Conservation (phyloP, 306 rosid species). For the Hippophae rhamnoides region DNA sequence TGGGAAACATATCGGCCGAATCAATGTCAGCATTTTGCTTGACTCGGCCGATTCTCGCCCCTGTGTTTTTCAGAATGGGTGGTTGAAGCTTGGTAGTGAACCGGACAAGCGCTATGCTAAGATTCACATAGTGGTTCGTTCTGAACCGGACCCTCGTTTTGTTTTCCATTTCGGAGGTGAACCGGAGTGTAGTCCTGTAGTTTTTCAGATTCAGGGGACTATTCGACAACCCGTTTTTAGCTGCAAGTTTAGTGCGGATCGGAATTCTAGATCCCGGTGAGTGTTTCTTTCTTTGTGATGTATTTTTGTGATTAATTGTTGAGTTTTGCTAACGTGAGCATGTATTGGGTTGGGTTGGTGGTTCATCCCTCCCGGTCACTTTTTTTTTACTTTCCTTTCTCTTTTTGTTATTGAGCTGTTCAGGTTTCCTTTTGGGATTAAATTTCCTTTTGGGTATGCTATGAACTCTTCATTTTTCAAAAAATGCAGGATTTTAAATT, state of each 20-base stretch:
- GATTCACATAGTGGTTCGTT: constrained; percentile 53
- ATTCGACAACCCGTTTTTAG: constrained; percentile 84
- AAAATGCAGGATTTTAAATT: too few species aligned
- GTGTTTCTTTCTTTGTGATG: background rate
- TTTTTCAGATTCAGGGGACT: constrained; percentile 78
- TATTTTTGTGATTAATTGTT: too few species aligned
- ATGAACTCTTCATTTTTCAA: too few species aligned
- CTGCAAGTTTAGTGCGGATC: constrained; percentile 86
- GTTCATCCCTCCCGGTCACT: too few species aligned
- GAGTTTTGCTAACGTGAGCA: too few species aligned
- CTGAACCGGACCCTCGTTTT: constrained; percentile 83
- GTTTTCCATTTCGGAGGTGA: constrained; percentile 87
- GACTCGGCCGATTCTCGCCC: constrained; percentile 19
- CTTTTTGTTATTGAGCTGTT: too few species aligned
- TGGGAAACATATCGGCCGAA: constrained; percentile 64
- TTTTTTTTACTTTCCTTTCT: too few species aligned
- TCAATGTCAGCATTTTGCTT: constrained; percentile 29
- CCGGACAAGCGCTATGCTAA: constrained; percentile 30
- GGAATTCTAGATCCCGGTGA: constrained; percentile 69
- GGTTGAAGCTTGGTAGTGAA: constrained; percentile 50
- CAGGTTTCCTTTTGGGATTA: background rate
- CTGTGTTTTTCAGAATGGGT: constrained; percentile 48
- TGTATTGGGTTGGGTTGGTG: too few species aligned
- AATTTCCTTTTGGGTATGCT: background rate
- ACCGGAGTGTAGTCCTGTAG: constrained; percentile 93